A percentile compares a stretch with the other conserved stretches of the same genome.
Evolutionary conservation across 345 rosid species (phyloP).

Genomic region (Arabidopsis arenosa): DNA sequence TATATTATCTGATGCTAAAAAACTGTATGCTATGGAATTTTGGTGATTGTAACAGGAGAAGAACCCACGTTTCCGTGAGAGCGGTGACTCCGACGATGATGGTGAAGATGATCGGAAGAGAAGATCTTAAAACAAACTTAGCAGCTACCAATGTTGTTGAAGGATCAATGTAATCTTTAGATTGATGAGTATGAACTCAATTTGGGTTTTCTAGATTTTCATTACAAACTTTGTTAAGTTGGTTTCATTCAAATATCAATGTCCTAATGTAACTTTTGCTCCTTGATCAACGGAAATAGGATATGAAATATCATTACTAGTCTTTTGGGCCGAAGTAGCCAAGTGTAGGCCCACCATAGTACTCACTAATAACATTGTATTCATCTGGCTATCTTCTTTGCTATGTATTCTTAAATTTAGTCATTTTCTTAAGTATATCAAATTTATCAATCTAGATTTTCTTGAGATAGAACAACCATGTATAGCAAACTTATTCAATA

Average conservation of each 20-base stretch:
- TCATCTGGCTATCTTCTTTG: not conserved
- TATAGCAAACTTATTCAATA: no score
- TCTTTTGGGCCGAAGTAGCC: not conserved
- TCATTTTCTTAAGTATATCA: no score
- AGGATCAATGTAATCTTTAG: constrained; percentile 36
- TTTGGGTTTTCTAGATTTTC: constrained; percentile 31
- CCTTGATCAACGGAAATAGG: not conserved
- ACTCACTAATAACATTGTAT: not conserved
- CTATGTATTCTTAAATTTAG: no score
- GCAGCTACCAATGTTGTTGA: constrained; percentile 26
- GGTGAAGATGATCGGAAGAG: constrained; percentile 79
- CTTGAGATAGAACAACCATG: no score
- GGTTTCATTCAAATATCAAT: not conserved
- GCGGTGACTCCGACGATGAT: constrained; percentile 92
- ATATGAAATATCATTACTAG: not conserved
- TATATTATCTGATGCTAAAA: not conserved
- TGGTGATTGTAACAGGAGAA: constrained; percentile 69
- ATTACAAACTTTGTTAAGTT: not conserved
- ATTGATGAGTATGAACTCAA: constrained; percentile 23
- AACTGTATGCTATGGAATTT: constrained; percentile 11
- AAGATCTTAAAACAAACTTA: constrained; percentile 47
- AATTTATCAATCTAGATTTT: no score
- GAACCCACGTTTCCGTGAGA: constrained; percentile 98
- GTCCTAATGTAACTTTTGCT: constrained; percentile 7
- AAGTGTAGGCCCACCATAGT: not conserved